phyloP scores from a whole-genome alignment of 805 yeast species.

The Diddensiella santjacobensis region DNA sequence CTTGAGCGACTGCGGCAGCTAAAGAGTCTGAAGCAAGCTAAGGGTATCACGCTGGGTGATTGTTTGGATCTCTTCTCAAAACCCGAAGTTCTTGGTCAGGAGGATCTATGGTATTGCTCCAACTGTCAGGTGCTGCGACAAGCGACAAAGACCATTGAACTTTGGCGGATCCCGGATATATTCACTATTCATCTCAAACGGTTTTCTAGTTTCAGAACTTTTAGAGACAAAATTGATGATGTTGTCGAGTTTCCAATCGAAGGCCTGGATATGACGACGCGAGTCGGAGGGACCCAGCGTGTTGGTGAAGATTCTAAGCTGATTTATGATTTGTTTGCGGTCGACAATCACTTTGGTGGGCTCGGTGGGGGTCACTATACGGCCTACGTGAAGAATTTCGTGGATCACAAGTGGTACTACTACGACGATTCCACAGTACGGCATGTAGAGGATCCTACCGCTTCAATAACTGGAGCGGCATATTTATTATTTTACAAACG shows the following conservation, averaged over 20 bases:
- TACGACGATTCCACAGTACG: conserved; percentile 81
- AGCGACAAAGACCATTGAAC: conserved; percentile 84
- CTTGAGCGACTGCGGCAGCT: conserved; percentile 14
- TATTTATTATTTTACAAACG: conserved; percentile 80
- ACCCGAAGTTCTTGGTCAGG: conserved; percentile 80
- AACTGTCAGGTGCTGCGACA: conserved; percentile 81
- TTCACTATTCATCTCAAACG: conserved; percentile 86
- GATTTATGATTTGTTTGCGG: conserved; percentile 85
- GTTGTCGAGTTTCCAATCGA: conserved; percentile 84
- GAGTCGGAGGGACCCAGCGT: conserved; percentile 40
- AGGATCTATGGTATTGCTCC: conserved; percentile 94
- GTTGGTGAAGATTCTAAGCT: conserved; percentile 22
- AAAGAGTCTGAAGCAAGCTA: conserved; percentile 29
- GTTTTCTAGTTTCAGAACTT: conserved; percentile 76
- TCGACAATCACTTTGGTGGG: conserved; percentile 95
- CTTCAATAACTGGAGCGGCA: conserved; percentile 68
- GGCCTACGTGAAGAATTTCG: conserved; percentile 75
- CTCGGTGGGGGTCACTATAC: conserved; percentile 98
- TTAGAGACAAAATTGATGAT: conserved; percentile 85
- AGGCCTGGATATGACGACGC: conserved; percentile 67
- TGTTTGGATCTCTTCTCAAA: conserved; percentile 72
- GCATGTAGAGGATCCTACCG: conserved; percentile 46
- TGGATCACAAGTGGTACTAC: conserved; percentile 80
- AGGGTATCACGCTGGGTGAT: conserved; percentile 56
- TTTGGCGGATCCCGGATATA: conserved; percentile 93